Evolutionary conservation across 371 early-diverging fungal species (phyloP), one percentile per base, ranked within the genome.

Genomic region (Mucor piriformis): DNA sequence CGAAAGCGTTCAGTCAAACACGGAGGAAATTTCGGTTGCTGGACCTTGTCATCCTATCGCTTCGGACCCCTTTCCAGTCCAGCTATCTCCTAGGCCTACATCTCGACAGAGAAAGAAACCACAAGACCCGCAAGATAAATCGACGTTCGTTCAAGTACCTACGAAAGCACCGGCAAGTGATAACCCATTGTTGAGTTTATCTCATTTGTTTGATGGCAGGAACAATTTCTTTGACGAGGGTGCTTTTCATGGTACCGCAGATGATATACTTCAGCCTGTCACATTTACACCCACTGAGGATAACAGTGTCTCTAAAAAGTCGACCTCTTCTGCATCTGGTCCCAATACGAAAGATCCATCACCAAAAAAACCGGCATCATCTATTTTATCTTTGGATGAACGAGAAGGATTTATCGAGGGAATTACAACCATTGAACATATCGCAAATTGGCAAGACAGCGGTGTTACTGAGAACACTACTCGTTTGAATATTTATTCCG

Each of bases 391-490:
- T 6, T 13, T 12, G 18, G 57, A 34, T 34, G 33, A 34, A 4
- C 46, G 46, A 8, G 46, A 44, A 29, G 50, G 50, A 0, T 42
- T 50, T n/a, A 11, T 27, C 6, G 29, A 57, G 5, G 49, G 42
- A 3, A 7, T 10, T 21, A 57, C 50, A 0, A 32, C 58, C 4
- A 50, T 57, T 1, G 16, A 50, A 16, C 21, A 37, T 21, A 57
- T 57, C 7, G 40, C 50, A 3, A 49, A 57, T 27, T 57, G 58
- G 58, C 49, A 57, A 49, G 50, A 49, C 23, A 21, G 11, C 5
- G 21, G n/a, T 24, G 16, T 24, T 12, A 24, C 18, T 25, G 48
- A 24, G 18, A 50, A 57, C 7, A 3, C 25, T 1, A 18, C 25
- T 25, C 37, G 58, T 15, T 20, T 50, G 8, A 42, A n/a, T 1